These are phyloP conservation scores for Apiotrichum gracile DNA, from an alignment of 1,284 basidiomycete genomes.

Conservation along the genomic window DNA sequence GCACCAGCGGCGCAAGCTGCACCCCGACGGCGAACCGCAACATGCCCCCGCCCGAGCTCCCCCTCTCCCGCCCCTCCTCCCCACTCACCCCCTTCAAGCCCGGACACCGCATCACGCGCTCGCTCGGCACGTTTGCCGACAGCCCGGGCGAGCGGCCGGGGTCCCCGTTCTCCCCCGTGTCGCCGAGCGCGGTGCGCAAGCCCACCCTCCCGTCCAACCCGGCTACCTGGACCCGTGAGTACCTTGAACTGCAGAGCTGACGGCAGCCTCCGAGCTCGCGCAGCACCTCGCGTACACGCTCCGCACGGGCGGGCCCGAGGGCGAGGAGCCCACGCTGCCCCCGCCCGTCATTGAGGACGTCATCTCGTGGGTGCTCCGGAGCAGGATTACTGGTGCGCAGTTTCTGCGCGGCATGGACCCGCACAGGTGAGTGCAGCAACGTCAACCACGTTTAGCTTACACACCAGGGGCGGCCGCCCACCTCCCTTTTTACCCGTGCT, in stretches of 20 bases:
- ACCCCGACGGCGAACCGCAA: background rate
- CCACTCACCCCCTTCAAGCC: conserved; percentile 1
- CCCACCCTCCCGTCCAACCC: conserved; percentile 25
- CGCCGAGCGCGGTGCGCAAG: background rate
- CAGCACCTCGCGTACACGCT: conserved; percentile 32
- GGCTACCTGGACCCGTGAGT: conserved; percentile 34
- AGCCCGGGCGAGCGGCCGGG: background rate
- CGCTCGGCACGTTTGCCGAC: conserved; percentile 2
- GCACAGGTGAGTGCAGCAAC: conserved; percentile 16
- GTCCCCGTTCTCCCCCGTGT: background rate
- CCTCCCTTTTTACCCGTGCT: conserved; percentile 42
- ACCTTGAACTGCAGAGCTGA: background rate
- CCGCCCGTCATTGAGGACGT: conserved; percentile 38
- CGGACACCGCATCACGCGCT: conserved; percentile 2
- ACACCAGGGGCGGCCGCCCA: conserved; percentile 18
- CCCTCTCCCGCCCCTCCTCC: background rate
- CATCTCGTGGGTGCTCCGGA: conserved; percentile 37
- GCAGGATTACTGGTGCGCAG: conserved; percentile 29
- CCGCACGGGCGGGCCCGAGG: conserved; percentile 35
- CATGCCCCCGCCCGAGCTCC: conserved; percentile 1
- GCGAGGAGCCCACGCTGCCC: conserved; percentile 32
- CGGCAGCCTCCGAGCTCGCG: conserved; percentile 30
- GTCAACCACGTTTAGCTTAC: no score
- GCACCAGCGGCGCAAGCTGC: no score
- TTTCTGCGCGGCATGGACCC: conserved; percentile 32